Evolutionary conservation across 768 basidiomycete genomes (phyloP).

Genomic region (Psilocybe cyanescens): DNA sequence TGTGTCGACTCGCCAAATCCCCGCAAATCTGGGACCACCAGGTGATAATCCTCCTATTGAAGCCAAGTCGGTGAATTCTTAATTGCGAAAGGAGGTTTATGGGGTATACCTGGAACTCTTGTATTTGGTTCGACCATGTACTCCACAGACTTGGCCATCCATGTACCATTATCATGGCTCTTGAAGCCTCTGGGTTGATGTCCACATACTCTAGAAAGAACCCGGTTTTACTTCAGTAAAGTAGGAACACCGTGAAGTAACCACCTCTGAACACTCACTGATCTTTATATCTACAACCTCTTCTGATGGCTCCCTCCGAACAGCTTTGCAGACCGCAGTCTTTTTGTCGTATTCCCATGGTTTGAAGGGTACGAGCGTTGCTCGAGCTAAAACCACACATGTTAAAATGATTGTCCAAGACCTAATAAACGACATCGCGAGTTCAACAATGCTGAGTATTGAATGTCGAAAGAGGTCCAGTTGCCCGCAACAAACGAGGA

Average conservation of each 20-base stretch:
- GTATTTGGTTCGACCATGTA: conserved; percentile 73
- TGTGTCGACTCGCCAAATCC: conserved; percentile 74
- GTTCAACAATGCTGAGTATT: background rate
- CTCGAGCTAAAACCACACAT: conserved; percentile 8
- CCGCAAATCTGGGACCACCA: conserved; percentile 66
- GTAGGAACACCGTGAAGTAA: background rate
- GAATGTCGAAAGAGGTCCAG: background rate
- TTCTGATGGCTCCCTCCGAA: conserved; percentile 35
- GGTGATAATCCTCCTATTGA: conserved; percentile 57
- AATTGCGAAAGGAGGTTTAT: background rate
- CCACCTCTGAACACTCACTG: conserved; percentile 35
- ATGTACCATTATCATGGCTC: conserved; percentile 69
- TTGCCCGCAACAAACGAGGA: background rate
- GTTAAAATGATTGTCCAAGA: conserved; percentile 11
- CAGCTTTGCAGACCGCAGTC: conserved; percentile 42
- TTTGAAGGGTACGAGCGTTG: conserved; percentile 32
- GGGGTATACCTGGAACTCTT: conserved; percentile 56
- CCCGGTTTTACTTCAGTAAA: background rate
- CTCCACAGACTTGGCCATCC: conserved; percentile 84
- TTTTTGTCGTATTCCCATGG: conserved; percentile 38
- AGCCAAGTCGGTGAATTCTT: background rate
- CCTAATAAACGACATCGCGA: conserved; percentile 5
- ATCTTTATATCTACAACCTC: conserved; percentile 45
- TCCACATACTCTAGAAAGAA: conserved; percentile 55
- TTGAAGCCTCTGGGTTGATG: conserved; percentile 55